Percentiles rank a stretch among this genome's conserved stretches.
Conservation (phyloP, 495 filamentous ascomycete genomes). For the Copromyces sp. region DNA sequence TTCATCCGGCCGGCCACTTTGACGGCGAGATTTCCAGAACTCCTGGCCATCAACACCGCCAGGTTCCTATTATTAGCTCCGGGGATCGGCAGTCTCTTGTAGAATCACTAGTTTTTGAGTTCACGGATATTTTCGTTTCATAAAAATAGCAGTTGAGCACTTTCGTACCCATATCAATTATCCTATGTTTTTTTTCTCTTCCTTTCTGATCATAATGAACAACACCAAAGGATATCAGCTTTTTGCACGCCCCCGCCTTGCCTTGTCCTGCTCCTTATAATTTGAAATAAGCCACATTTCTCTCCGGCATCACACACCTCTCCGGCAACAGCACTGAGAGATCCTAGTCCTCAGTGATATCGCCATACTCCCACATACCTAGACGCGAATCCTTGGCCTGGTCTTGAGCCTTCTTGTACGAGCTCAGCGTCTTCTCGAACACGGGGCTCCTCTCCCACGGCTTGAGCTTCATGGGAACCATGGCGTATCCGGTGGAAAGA, state of each 20-base stretch:
- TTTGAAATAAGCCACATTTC: background rate
- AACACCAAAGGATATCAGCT: background rate
- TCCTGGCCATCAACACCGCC: background rate
- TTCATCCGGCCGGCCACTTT: background rate
- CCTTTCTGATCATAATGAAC: background rate
- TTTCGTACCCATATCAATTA: background rate
- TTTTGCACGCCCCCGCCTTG: background rate
- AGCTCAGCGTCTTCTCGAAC: conserved; percentile 57
- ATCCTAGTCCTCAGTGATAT: conserved; percentile 73
- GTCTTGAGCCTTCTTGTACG: conserved; percentile 54
- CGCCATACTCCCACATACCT: conserved; percentile 98
- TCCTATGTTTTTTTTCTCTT: background rate
- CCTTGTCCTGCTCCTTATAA: background rate
- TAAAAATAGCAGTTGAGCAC: background rate
- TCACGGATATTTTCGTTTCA: background rate
- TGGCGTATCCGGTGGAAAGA: conserved; percentile 70
- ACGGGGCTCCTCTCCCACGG: conserved; percentile 67
- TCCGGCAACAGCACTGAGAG: background rate
- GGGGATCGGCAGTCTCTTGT: background rate
- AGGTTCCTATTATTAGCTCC: background rate
- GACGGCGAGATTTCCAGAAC: background rate
- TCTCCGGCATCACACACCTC: background rate
- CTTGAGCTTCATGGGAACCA: conserved; percentile 83
- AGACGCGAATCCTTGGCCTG: conserved; percentile 65
- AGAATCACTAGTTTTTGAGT: background rate